phyloP scores from a whole-genome alignment of 306 rosid species.

The Rosa persica region DNA sequence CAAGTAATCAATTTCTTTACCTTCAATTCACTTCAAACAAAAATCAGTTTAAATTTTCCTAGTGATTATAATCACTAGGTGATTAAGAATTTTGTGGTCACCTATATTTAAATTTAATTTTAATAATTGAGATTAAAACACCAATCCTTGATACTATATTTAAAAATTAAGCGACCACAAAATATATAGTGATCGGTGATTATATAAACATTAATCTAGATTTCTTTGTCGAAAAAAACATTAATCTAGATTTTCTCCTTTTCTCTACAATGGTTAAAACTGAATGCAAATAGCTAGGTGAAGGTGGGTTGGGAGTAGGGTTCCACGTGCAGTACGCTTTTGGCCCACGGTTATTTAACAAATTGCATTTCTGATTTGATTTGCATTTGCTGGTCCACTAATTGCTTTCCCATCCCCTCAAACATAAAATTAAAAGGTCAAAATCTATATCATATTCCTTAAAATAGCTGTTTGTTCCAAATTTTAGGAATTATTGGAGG shows the following conservation, averaged over 20 bases:
- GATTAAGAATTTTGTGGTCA: too few relatives aligned
- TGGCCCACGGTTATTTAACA: conserved; percentile 10
- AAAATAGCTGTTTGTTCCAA: background rate
- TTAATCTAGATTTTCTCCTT: background rate
- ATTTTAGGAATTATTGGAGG: background rate
- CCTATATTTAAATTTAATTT: too few relatives aligned
- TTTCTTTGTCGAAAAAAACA: too few relatives aligned
- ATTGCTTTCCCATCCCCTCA: background rate
- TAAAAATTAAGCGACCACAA: too few relatives aligned
- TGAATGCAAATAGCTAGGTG: conserved; percentile 19
- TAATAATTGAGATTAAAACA: too few relatives aligned
- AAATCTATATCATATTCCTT: background rate
- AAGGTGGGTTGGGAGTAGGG: conserved; percentile 23
- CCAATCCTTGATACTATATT: too few relatives aligned
- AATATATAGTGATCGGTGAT: too few relatives aligned
- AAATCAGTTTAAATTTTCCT: background rate
- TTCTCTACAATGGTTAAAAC: background rate
- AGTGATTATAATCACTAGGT: too few relatives aligned
- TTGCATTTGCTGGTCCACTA: background rate
- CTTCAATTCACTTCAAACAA: conserved; percentile 4
- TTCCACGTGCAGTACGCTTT: background rate
- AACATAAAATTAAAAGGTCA: background rate
- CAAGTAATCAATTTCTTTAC: background rate
- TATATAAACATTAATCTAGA: too few relatives aligned
- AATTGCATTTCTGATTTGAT: conserved; percentile 13